phyloP scores from a whole-genome alignment of 805 yeast genomes.

The Wickerhamomyces tratensis region DNA sequence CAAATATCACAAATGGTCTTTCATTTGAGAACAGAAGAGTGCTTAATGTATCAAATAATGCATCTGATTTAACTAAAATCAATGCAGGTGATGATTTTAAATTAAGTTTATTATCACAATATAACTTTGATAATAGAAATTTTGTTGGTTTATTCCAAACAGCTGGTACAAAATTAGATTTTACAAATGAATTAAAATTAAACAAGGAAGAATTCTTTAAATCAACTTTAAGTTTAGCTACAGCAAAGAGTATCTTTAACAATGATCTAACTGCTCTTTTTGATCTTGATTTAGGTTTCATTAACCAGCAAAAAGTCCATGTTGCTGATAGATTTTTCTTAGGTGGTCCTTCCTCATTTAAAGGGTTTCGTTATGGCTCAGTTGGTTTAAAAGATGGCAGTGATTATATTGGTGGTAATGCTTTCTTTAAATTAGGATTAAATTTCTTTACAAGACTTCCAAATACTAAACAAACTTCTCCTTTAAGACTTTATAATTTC shows the following conservation, averaged over 20 bases:
- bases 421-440: slow-evolving; percentile 37
- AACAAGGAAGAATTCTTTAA: slow-evolving; percentile 21
- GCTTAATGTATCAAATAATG: slow-evolving; percentile 40
- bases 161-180: slow-evolving; percentile 30
- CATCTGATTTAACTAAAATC: slow-evolving; percentile 44
- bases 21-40: slow-evolving; percentile 49
- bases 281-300: slow-evolving; percentile 39
- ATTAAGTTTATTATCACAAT: slow-evolving; percentile 33
- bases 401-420: slow-evolving; percentile 50
- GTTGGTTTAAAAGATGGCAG: slow-evolving; percentile 39
- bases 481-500: slow-evolving; percentile 55
- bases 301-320: slow-evolving; percentile 38
- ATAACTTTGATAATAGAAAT: slow-evolving; percentile 33
- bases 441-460: slow-evolving; percentile 48
- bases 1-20: slow-evolving; percentile 40
- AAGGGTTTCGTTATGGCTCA: slow-evolving; percentile 55
- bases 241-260: slow-evolving; percentile 14
- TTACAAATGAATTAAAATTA: slow-evolving; percentile 31
- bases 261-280: slow-evolving; percentile 38
- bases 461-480: slow-evolving; percentile 28
- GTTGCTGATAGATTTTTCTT: slow-evolving; percentile 63
- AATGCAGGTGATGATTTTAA: slow-evolving; percentile 51
- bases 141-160: slow-evolving; percentile 32
- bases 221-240: neutral
- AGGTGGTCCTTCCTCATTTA: slow-evolving; percentile 55